A percentile compares a stretch with the other conserved stretches of the same genome.
Conservation (phyloP, 148 eudicot species). For the Nepenthes mirabilis region DNA sequence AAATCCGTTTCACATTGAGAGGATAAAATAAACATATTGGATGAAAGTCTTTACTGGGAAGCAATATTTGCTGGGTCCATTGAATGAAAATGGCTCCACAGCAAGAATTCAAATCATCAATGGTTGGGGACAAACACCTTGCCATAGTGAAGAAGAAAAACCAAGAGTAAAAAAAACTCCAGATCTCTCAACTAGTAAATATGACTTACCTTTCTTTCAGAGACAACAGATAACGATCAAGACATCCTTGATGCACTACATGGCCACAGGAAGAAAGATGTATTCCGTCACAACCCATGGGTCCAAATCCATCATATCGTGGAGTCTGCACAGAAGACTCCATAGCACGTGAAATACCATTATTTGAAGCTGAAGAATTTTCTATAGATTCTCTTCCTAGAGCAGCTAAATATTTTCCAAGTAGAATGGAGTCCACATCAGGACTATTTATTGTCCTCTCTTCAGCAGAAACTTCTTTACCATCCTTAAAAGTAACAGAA, state of each 20-base stretch:
- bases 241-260: conserved; percentile 95
- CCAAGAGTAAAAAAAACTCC: not conserved
- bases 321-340: conserved; percentile 20
- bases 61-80: no score
- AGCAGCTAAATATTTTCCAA: conserved; percentile 72
- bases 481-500: conserved; percentile 18
- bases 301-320: conserved; percentile 54
- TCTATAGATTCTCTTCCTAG: conserved; percentile 37
- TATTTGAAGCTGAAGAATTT: conserved; percentile 37
- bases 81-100: no score
- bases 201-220: conserved; percentile 62
- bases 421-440: conserved; percentile 31
- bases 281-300: conserved; percentile 67
- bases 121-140: not conserved
- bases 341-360: conserved; percentile 15
- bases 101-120: not conserved
- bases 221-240: conserved; percentile 86
- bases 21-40: no score
- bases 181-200: not conserved
- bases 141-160: not conserved
- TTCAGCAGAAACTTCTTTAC: conserved; percentile 13
- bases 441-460: conserved; percentile 11
- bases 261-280: conserved; percentile 96
- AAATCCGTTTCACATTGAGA: no score
- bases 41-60: no score